phyloP scores from a whole-genome alignment of 1,284 basidiomycete species.

The Heterobasidion parviporum region DNA sequence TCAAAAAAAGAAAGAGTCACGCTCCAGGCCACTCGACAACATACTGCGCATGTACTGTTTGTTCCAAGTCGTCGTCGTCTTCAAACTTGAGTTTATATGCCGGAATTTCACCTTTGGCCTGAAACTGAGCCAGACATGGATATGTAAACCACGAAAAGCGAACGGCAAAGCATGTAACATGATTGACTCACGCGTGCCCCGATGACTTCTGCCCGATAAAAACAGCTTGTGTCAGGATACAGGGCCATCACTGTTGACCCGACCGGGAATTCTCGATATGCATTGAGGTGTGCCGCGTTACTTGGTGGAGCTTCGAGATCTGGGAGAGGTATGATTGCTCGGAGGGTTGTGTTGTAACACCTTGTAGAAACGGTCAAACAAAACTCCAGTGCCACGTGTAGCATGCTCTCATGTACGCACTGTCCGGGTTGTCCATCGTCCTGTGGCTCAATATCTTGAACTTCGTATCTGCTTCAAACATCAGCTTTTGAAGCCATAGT shows the following conservation, averaged over 20 bases:
- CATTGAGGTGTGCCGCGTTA: constrained; percentile 52
- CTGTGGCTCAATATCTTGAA: constrained; percentile 73
- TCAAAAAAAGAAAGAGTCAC: constrained; percentile 6
- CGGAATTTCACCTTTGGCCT: constrained; percentile 33
- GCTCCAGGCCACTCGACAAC: constrained; percentile 68
- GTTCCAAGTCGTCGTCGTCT: constrained; percentile 75
- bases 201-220: constrained; percentile 76
- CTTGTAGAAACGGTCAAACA: constrained; percentile 23
- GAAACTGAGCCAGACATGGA: neutral
- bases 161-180: constrained; percentile 33
- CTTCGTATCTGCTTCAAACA: constrained; percentile 52
- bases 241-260: constrained; percentile 72
- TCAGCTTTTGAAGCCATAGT: constrained; percentile 6
- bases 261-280: constrained; percentile 63
- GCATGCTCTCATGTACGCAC: constrained; percentile 29
- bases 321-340: constrained; percentile 68
- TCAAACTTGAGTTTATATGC: constrained; percentile 75
- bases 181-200: constrained; percentile 50
- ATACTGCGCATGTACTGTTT: constrained; percentile 59
- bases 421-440: constrained; percentile 66
- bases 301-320: constrained; percentile 52
- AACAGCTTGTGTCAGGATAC: constrained; percentile 81
- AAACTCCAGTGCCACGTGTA: neutral
- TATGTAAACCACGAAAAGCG: constrained; percentile 15
- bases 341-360: constrained; percentile 58